Percentiles rank a stretch among this genome's conserved stretches.
Evolutionary conservation across 148 eudicot species (phyloP).

Genomic region (Cornus suecica): DNA sequence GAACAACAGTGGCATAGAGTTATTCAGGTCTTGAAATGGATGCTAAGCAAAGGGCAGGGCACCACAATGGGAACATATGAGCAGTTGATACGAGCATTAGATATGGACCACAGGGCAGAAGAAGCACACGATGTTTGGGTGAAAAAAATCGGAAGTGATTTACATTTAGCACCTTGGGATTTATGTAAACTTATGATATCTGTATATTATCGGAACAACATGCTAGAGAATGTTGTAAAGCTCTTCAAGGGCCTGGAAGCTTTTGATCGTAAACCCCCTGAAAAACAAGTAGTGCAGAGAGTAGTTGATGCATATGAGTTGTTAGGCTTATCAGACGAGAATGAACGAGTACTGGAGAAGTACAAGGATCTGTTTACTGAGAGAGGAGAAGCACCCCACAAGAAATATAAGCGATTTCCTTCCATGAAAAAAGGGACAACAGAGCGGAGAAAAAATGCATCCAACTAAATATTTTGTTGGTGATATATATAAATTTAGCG

Average conservation of each 20-base stretch:
- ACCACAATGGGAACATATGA: no score
- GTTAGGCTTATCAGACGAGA: conserved; percentile 60
- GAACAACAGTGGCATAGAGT: conserved; percentile 86
- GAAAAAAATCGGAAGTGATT: conserved; percentile 72
- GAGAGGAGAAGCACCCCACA: conserved; percentile 25
- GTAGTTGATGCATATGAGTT: conserved; percentile 82
- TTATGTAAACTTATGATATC: conserved; percentile 77
- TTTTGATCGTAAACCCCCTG: conserved; percentile 72
- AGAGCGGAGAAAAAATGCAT: background rate
- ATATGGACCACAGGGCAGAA: conserved; percentile 76
- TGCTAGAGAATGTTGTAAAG: conserved; percentile 71
- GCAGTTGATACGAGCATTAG: no score
- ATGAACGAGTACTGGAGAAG: conserved; percentile 65
- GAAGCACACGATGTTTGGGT: conserved; percentile 88
- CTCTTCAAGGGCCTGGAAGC: conserved; percentile 81
- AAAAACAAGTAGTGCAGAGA: conserved; percentile 68
- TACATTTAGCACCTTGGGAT: conserved; percentile 86
- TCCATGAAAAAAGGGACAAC: conserved; percentile 26
- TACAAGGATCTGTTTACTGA: conserved; percentile 47
- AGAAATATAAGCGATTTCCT: conserved; percentile 25
- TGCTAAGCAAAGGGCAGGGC: conserved; percentile 96
- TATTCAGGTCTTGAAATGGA: conserved; percentile 91
- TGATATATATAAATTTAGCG: background rate
- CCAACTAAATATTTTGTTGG: background rate
- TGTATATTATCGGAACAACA: conserved; percentile 70